Percentiles rank a stretch among this genome's conserved stretches.
phyloP scores from a whole-genome alignment of 2,329 filamentous ascomycete species.

The Trichoderma atroviride region DNA sequence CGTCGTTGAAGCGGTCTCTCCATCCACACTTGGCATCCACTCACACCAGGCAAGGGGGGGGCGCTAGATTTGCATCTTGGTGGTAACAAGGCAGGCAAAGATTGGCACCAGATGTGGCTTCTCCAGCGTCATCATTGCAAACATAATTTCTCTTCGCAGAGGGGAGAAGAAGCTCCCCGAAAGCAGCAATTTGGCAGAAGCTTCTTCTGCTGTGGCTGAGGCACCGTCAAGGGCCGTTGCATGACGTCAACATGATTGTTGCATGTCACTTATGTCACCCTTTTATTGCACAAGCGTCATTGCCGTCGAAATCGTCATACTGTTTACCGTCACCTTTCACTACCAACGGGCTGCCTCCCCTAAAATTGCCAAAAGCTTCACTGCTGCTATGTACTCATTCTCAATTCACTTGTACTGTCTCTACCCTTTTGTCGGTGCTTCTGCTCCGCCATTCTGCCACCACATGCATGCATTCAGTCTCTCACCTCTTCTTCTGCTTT shows the following conservation, averaged over 20 bases:
- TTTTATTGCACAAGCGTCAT: background rate
- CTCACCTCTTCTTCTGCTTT: slow-evolving; percentile 2
- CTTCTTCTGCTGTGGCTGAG: background rate
- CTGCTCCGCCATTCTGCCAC: slow-evolving; percentile 2
- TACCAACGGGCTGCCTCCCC: background rate
- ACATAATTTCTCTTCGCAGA: background rate
- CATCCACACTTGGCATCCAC: background rate
- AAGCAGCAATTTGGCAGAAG: background rate
- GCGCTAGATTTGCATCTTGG: background rate
- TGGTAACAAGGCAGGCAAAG: background rate
- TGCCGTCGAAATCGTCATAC: background rate
- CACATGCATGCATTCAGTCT: background rate
- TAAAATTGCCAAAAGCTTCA: background rate
- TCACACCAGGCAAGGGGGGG: background rate
- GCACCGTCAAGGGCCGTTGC: background rate
- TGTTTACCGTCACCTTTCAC: background rate
- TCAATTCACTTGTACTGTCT: background rate
- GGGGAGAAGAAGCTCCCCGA: background rate
- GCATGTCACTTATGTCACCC: background rate
- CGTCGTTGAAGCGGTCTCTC: background rate
- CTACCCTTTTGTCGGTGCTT: background rate
- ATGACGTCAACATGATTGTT: slow-evolving; percentile 26
- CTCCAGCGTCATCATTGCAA: background rate
- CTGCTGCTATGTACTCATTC: background rate
- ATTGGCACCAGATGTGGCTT: background rate